phyloP scores from a whole-genome alignment of 495 filamentous ascomycete species.

The Neurospora sp. region DNA sequence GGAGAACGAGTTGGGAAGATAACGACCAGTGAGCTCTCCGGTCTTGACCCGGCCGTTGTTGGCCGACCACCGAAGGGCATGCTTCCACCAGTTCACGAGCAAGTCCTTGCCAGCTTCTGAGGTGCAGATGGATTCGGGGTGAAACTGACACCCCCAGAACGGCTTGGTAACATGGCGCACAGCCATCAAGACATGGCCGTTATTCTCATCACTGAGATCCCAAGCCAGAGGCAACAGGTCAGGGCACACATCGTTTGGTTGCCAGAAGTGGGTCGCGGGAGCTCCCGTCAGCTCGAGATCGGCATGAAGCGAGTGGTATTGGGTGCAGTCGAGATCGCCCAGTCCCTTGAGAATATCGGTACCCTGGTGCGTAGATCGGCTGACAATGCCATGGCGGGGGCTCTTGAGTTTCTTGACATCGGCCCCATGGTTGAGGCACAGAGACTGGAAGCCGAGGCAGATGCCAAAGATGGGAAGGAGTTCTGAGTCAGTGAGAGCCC shows the following conservation, averaged over 20 bases:
- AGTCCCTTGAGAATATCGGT: not conserved
- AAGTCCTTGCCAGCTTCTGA: not conserved
- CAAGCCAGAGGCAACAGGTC: not conserved
- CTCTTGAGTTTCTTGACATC: not conserved
- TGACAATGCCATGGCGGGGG: not conserved
- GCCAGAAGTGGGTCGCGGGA: not conserved
- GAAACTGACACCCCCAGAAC: not conserved
- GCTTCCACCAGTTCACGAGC: not conserved
- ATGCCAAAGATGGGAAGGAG: not conserved
- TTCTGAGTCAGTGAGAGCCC: not conserved
- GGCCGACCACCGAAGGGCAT: not conserved
- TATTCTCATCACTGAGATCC: not conserved
- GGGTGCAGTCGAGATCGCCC: not conserved
- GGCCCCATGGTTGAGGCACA: not conserved
- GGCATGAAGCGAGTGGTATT: not conserved
- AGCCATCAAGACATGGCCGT: not conserved
- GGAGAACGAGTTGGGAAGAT: not conserved
- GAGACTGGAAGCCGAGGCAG: not conserved
- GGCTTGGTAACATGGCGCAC: not conserved
- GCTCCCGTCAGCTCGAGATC: not conserved
- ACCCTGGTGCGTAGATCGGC: not conserved
- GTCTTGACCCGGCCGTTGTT: not conserved
- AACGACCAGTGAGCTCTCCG: not conserved
- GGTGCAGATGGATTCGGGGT: not conserved
- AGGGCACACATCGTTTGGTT: not conserved